A percentile compares a stretch with the other conserved stretches of the same genome.
These are phyloP conservation scores for Colletotrichum tropicale DNA, from an alignment of 2,329 filamentous ascomycete genomes.

Conservation along the genomic window DNA sequence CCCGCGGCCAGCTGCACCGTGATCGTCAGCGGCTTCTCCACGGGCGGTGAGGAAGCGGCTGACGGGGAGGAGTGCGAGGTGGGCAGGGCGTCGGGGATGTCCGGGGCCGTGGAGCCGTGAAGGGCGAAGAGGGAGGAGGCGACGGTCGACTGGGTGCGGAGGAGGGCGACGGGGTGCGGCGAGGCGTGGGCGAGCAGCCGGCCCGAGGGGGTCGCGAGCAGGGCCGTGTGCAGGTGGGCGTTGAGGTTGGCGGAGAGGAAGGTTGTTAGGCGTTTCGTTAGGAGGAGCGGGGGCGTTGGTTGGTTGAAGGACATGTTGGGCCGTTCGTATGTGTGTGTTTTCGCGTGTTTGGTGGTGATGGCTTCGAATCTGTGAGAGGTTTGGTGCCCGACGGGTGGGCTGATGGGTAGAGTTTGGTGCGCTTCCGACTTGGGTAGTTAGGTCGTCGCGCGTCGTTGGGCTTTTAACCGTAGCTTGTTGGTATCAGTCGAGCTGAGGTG, in stretches of 20 bases:
- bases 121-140: slow-evolving; percentile 66
- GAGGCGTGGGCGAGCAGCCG: slow-evolving; percentile 69
- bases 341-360: not conserved
- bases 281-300: slow-evolving; percentile 61
- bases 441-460: not conserved
- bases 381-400: not conserved
- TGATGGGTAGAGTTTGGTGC: not conserved
- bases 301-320: slow-evolving; percentile 37
- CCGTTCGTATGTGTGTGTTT: not conserved
- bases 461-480: not conserved
- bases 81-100: slow-evolving; percentile 47
- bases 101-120: slow-evolving; percentile 51
- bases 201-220: slow-evolving; percentile 64
- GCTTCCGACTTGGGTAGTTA: accelerated
- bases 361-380: not conserved
- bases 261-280: slow-evolving; percentile 68
- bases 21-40: slow-evolving; percentile 45
- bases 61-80: slow-evolving; percentile 30
- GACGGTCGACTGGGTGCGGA: slow-evolving; percentile 68
- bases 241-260: slow-evolving; percentile 66
- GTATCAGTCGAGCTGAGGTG: not conserved
- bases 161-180: slow-evolving; percentile 51
- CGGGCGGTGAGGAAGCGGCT: slow-evolving; percentile 16
- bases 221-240: slow-evolving; percentile 60
- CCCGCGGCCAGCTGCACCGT: slow-evolving; percentile 64